Evolutionary conservation across 257 asterid genomes (phyloP).

Genomic region (Solanum tarijense): DNA sequence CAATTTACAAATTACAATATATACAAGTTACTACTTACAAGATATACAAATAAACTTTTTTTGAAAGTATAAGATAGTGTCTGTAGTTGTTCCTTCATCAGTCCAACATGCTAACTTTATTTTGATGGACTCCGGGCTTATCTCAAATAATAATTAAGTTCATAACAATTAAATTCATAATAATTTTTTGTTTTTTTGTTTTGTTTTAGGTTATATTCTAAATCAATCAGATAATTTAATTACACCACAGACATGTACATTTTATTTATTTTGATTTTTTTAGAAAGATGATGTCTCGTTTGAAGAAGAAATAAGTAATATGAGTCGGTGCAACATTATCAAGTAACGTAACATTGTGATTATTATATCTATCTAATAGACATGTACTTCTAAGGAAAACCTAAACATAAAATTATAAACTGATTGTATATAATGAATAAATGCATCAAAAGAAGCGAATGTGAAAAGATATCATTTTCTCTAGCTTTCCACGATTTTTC

Average conservation of each 20-base stretch:
- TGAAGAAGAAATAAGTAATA: background rate
- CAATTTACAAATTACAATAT: background rate
- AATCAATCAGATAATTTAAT: no score
- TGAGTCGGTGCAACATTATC: background rate
- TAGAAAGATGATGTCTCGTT: no score
- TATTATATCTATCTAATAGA: background rate
- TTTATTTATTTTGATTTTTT: no score
- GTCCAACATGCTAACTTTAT: background rate
- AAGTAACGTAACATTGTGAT: no score
- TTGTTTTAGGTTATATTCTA: background rate
- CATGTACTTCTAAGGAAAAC: background rate
- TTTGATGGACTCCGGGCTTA: background rate
- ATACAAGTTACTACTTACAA: background rate
- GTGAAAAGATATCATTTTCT: background rate
- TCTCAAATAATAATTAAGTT: background rate
- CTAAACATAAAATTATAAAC: background rate
- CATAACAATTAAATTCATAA: no score
- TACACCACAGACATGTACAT: background rate
- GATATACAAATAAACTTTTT: background rate
- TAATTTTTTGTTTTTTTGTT: no score
- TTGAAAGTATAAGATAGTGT: background rate
- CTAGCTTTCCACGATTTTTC: no score
- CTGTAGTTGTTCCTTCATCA: background rate
- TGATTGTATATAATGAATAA: background rate
- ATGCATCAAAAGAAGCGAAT: background rate